These are phyloP conservation scores for Laburnicola sp. DNA, from an alignment of 2,329 filamentous ascomycete genomes.

Conservation along the genomic window DNA sequence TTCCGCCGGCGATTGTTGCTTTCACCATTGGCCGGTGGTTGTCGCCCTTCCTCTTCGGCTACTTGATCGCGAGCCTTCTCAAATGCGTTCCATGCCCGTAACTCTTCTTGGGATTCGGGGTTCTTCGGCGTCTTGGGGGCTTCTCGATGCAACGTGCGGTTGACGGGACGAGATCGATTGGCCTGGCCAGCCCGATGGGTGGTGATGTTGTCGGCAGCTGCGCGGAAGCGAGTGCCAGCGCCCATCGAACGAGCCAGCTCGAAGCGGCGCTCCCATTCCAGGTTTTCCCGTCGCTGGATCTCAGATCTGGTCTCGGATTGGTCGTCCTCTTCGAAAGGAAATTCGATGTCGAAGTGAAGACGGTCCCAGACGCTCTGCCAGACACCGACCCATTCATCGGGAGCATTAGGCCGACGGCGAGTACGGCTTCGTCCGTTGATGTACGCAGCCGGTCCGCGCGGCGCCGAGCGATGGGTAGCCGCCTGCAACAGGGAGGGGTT, in stretches of 20 bases:
- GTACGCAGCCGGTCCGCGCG: conserved; percentile 38
- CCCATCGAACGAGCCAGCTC: conserved; percentile 80
- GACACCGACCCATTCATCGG: conserved; percentile 66
- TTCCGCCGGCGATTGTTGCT: conserved; percentile 62
- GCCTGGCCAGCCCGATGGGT: conserved; percentile 26
- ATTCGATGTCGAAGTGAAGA: conserved; percentile 76
- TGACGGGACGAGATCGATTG: conserved; percentile 47
- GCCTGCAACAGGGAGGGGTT: conserved; percentile 44
- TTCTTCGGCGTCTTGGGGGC: conserved; percentile 55
- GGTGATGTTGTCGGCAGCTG: conserved; percentile 65
- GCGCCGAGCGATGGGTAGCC: conserved; percentile 32
- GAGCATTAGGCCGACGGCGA: conserved; percentile 35
- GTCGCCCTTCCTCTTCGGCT: conserved; percentile 28
- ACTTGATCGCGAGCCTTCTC: conserved; percentile 74
- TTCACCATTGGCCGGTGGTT: conserved; percentile 23
- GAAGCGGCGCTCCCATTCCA: conserved; percentile 81
- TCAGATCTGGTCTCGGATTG: conserved; percentile 60
- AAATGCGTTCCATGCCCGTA: conserved; percentile 85
- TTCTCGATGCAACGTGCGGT: conserved; percentile 37
- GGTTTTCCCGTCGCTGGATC: conserved; percentile 60
- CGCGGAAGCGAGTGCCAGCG: conserved; percentile 70
- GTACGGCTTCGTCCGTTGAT: conserved; percentile 34
- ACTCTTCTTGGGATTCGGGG: conserved; percentile 77
- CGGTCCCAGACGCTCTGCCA: conserved; percentile 90
- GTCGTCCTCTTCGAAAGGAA: conserved; percentile 74